These are phyloP conservation scores for Colletotrichum kahawae DNA, from an alignment of 2,329 filamentous ascomycete genomes.

Conservation along the genomic window DNA sequence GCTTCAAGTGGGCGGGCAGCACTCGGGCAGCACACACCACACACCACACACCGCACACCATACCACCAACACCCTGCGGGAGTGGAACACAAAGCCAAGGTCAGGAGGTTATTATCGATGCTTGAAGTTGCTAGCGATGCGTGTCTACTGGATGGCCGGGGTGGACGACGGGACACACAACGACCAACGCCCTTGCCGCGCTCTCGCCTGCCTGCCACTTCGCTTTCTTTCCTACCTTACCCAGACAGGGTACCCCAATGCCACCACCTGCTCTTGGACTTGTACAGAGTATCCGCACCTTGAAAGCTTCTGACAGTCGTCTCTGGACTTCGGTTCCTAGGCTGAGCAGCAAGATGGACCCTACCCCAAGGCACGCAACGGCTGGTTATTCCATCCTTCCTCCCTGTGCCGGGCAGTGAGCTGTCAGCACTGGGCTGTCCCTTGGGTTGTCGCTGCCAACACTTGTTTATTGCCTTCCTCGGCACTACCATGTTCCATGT, in stretches of 20 bases:
- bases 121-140: too few species aligned
- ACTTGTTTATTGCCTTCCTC: background rate
- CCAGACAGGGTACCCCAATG: background rate
- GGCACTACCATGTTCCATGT: constrained; percentile 8
- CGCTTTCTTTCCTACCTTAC: background rate
- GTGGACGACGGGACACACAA: background rate
- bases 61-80: background rate
- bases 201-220: background rate
- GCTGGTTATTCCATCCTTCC: background rate
- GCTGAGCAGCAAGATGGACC: background rate
- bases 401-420: background rate
- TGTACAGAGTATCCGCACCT: background rate
- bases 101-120: background rate
- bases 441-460: background rate
- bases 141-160: background rate
- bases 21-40: background rate
- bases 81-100: background rate
- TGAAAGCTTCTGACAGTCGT: background rate
- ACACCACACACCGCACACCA: background rate
- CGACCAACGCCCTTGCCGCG: constrained; percentile 7
- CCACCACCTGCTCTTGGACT: background rate
- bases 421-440: background rate
- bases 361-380: background rate
- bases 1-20: background rate
- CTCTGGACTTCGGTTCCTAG: background rate